These are phyloP conservation scores for Taphrina communis DNA, from an alignment of 1,139 yeast species.

Conservation along the genomic window DNA sequence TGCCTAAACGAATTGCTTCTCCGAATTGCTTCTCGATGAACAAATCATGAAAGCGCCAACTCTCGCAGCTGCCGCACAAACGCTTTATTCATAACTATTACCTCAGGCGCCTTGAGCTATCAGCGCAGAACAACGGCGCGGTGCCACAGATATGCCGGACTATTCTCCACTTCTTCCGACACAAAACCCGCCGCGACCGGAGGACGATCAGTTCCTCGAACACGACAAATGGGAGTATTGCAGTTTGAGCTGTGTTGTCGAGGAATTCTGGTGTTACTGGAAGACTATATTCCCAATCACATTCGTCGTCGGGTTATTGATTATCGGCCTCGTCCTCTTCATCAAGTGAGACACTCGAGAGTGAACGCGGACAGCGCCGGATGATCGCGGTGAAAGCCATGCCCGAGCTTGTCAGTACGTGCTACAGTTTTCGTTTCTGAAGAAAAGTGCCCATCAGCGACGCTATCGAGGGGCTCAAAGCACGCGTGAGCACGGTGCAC, in stretches of 20 bases:
- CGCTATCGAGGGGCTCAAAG: too few relatives aligned
- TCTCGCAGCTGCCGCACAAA: too few relatives aligned
- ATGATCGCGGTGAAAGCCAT: too few relatives aligned
- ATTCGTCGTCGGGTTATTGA: conserved; percentile 28
- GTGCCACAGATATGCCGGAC: conserved; percentile 15
- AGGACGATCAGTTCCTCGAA: conserved; percentile 35
- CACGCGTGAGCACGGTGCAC: too few relatives aligned
- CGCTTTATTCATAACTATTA: too few relatives aligned
- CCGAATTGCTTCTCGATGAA: too few relatives aligned
- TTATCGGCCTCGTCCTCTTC: conserved; percentile 22
- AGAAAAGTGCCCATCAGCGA: too few relatives aligned
- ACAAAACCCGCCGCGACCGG: conserved; percentile 31
- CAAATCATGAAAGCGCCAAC: too few relatives aligned
- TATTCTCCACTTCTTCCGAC: conserved; percentile 37
- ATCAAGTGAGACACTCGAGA: conserved; percentile 1
- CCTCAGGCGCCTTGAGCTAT: too few relatives aligned
- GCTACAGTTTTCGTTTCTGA: too few relatives aligned
- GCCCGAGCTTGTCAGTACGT: too few relatives aligned
- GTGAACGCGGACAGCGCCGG: neutral
- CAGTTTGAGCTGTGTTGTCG: conserved; percentile 27
- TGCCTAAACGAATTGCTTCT: too few relatives aligned
- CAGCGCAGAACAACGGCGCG: neutral
- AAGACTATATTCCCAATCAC: conserved; percentile 39
- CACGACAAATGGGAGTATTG: conserved; percentile 36
- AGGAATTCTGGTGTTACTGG: conserved; percentile 41